A percentile compares a stretch with the other conserved stretches of the same genome.
Conservation (phyloP, 768 basidiomycete genomes). For the Russula sp. region DNA sequence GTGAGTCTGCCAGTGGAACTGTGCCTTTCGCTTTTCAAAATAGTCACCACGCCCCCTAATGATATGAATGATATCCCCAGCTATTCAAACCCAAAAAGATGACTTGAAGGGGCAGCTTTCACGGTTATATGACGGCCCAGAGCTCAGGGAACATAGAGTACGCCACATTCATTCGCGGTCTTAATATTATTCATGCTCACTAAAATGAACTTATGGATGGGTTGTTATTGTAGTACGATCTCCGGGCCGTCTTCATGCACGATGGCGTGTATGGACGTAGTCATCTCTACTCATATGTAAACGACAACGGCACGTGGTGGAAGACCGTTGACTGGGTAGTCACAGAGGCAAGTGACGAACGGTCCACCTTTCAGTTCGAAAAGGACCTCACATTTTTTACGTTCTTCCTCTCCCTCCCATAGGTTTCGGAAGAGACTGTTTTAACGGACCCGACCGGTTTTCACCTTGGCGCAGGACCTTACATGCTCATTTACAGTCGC, state of each 20-base stretch:
- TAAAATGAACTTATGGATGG: neutral
- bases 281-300: conserved; percentile 75
- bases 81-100: conserved; percentile 49
- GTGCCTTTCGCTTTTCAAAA: neutral
- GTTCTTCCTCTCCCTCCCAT: neutral
- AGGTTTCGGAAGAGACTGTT: conserved; percentile 72
- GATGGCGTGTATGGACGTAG: conserved; percentile 75
- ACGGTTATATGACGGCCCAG: conserved; percentile 57
- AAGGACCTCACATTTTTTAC: too few species aligned
- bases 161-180: conserved; percentile 30
- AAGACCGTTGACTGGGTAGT: conserved; percentile 71
- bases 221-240: conserved; percentile 58
- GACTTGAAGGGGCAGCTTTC: conserved; percentile 46
- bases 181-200: neutral
- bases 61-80: conserved; percentile 39
- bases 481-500: conserved; percentile 67
- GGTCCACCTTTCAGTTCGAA: neutral
- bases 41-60: neutral
- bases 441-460: conserved; percentile 67
- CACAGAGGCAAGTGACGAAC: conserved; percentile 49
- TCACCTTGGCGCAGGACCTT: conserved; percentile 75
- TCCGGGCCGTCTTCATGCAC: conserved; percentile 74
- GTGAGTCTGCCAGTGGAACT: conserved; percentile 38
- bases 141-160: conserved; percentile 60
- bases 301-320: conserved; percentile 72